phyloP scores from a whole-genome alignment of 129 eudicot species.

The Smallanthus sonchifolius region DNA sequence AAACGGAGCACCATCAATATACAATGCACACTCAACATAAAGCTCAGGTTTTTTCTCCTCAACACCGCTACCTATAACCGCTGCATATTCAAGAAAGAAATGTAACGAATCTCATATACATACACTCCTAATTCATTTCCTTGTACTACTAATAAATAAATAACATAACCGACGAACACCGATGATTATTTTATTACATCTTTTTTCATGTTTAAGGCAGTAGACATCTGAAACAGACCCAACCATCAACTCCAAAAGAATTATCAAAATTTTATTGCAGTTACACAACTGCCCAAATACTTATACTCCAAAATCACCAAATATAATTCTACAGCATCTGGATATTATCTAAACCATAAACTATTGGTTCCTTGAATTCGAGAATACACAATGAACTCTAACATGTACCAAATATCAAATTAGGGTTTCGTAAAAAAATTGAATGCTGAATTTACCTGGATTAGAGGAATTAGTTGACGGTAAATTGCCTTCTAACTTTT shows the following conservation, averaged over 20 bases:
- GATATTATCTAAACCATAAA: background rate
- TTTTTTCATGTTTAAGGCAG: background rate
- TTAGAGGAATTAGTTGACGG: constrained; percentile 41
- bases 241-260: background rate
- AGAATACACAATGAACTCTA: background rate
- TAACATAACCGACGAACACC: background rate
- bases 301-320: background rate
- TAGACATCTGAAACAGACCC: background rate
- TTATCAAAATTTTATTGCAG: background rate
- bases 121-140: background rate
- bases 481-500: constrained; percentile 68
- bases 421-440: constrained; percentile 6
- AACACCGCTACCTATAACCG: constrained; percentile 37
- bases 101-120: constrained; percentile 10
- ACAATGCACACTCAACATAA: constrained; percentile 87
- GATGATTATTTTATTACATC: background rate
- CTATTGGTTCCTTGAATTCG: background rate
- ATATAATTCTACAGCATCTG: background rate
- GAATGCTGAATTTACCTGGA: constrained; percentile 38
- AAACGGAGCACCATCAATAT: constrained; percentile 96
- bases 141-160: background rate
- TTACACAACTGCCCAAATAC: background rate
- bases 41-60: constrained; percentile 84
- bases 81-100: constrained; percentile 34
- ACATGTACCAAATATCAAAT: constrained; percentile 7